phyloP scores from a whole-genome alignment of 139 green algal species.

The Pseudopediastrum boryanum region DNA sequence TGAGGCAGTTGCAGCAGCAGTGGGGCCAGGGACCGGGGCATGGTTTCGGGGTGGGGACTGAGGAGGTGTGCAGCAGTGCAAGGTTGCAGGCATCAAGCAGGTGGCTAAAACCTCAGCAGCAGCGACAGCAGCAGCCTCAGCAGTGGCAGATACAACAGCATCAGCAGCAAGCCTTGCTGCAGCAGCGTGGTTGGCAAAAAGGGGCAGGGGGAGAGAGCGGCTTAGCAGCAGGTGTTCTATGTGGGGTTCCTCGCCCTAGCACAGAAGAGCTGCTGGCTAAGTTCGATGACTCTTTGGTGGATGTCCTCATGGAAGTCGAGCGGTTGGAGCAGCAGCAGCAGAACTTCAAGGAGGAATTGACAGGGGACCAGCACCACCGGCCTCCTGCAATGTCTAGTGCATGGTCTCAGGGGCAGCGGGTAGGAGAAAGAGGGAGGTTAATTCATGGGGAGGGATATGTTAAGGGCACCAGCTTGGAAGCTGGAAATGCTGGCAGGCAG shows the following conservation, averaged over 20 bases:
- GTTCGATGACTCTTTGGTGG: slow-evolving; percentile 53
- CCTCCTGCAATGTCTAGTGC: too few species aligned
- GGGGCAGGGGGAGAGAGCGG: too few species aligned
- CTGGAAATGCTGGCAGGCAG: too few species aligned
- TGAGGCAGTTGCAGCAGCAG: slow-evolving; percentile 5
- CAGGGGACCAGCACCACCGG: background rate
- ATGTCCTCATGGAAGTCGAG: slow-evolving; percentile 49
- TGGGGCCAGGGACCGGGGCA: background rate
- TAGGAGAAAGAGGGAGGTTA: too few species aligned
- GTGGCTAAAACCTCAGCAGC: background rate
- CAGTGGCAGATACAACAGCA: background rate
- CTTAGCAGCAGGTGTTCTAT: too few species aligned
- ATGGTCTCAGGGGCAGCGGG: too few species aligned
- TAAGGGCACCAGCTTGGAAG: too few species aligned
- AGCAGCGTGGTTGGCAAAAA: too few species aligned
- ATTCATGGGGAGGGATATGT: too few species aligned
- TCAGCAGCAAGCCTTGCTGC: slow-evolving; percentile 4
- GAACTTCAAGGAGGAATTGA: background rate
- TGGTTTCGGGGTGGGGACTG: background rate
- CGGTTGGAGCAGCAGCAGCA: slow-evolving; percentile 28
- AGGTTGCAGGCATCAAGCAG: background rate
- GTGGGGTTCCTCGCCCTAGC: too few species aligned
- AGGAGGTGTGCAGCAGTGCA: background rate
- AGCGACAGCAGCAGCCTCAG: background rate
- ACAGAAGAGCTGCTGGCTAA: slow-evolving; percentile 14